Conservation (phyloP, 2,329 filamentous ascomycete species). For the Boeremia exigua region DNA sequence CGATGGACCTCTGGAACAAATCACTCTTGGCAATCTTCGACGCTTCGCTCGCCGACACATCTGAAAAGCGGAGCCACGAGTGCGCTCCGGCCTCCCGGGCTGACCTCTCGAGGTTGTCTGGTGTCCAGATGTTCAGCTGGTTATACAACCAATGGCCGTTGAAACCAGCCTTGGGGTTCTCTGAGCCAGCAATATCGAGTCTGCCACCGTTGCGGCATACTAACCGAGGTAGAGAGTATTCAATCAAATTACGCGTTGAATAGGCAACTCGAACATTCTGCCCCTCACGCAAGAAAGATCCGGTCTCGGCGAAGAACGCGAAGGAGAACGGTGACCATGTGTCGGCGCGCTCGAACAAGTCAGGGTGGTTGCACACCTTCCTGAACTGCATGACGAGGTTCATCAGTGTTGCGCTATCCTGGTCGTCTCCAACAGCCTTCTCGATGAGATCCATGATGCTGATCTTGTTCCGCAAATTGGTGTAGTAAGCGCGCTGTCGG, state of each 20-base stretch:
- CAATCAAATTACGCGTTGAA: constrained; percentile 83
- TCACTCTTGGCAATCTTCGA: constrained; percentile 72
- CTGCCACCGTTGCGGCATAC: constrained; percentile 83
- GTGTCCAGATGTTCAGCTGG: constrained; percentile 89
- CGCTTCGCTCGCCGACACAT: constrained; percentile 75
- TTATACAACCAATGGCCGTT: constrained; percentile 76
- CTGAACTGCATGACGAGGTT: constrained; percentile 99
- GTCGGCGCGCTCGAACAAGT: constrained; percentile 93
- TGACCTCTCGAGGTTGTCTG: constrained; percentile 75
- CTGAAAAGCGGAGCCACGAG: constrained; percentile 88
- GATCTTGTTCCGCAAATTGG: constrained; percentile 92
- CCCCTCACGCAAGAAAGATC: constrained; percentile 91
- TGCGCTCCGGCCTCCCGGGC: constrained; percentile 70
- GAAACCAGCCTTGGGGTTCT: constrained; percentile 81
- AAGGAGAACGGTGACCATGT: constrained; percentile 85
- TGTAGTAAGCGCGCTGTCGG: constrained; percentile 91
- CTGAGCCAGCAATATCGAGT: constrained; percentile 72
- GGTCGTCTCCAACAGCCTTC: constrained; percentile 92
- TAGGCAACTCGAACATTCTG: constrained; percentile 80
- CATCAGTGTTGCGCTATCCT: constrained; percentile 95
- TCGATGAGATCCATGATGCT: constrained; percentile 99
- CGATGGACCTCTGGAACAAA: constrained; percentile 75
- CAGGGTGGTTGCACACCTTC: constrained; percentile 98
- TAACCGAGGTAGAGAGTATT: constrained; percentile 81
- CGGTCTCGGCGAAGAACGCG: constrained; percentile 91